Base-by-base conservation (phyloP, 495 filamentous ascomycete genomes). In the Lasiosphaeriaceae sp. region DNA sequence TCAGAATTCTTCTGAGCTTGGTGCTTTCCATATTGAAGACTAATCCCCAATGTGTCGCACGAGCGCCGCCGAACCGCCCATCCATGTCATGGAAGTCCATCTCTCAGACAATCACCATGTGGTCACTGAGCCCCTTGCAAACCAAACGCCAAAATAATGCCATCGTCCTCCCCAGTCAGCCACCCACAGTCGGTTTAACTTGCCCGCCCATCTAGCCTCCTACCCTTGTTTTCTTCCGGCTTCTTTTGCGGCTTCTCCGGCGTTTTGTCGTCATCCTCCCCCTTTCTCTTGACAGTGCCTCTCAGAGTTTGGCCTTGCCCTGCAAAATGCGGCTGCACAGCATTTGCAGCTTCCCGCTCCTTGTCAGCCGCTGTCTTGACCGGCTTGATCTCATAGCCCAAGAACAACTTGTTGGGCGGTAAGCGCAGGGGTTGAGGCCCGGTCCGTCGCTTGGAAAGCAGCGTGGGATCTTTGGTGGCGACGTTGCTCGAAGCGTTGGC, bases 331-430 rank as follows among this genome's bases (percentile, higher is more conserved):
- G 86, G 87, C 64, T 87, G 86, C 47, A 73, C 70, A 2, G 84
- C 83, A 24, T 81, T 76, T 45, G 85, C 83, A 26, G 83, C 81
- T 49, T 83, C 78, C 52, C 79, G 76, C 20, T 83, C 86, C 51
- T 86, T 82, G 55, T 90, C 89, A 24, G 85, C 89, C 20, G 86
- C 86, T 43, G 90, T 90, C 76, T 88, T 90, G 19, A 92, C 80
- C 0, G 92, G 92, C 65, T 87, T 93, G 68, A 96, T 80, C 57
- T 94, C 85, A 64, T 97, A 98, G 11, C 94, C 94, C 60, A 98
- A 94, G 76, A 98, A 98, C 7, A 98, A 76, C 66, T 96, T 93
- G 55, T 93, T 92, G 0, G 86, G 88, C 2, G 90, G 84, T 50
- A 98, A 72, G 20, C 94, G 83, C 9, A 98, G 78, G 2, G 94